Evolutionary conservation across 2,329 filamentous ascomycete genomes (phyloP).

Genomic region (Knufia fluminis): DNA sequence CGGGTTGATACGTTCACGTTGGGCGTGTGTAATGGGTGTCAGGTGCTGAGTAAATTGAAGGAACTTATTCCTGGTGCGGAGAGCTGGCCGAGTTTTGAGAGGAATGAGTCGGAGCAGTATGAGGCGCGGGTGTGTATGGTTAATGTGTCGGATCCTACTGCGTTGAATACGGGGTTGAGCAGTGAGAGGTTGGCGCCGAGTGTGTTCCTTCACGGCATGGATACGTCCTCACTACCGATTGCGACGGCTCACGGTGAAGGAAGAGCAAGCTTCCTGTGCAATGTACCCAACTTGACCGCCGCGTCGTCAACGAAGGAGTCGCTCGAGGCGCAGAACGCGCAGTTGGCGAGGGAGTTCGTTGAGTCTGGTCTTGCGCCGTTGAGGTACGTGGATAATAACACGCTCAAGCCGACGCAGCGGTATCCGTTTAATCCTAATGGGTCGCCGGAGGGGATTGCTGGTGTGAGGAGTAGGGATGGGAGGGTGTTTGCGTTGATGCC

Average conservation of each 20-base stretch:
- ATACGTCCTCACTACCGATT: conserved; percentile 70
- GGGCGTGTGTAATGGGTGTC: conserved; percentile 95
- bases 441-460: conserved; percentile 70
- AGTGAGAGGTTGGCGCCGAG: conserved; percentile 38
- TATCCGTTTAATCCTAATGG: conserved; percentile 92
- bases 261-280: conserved; percentile 55
- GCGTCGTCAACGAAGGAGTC: conserved; percentile 5
- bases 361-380: conserved; percentile 63
- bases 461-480: conserved; percentile 66
- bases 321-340: conserved; percentile 33
- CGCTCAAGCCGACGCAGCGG: conserved; percentile 58
- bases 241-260: conserved; percentile 88
- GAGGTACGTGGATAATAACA: conserved; percentile 76
- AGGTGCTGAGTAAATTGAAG: conserved; percentile 79
- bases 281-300: conserved; percentile 29
- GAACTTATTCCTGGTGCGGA: conserved; percentile 75
- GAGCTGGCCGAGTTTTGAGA: conserved; percentile 76
- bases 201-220: conserved; percentile 89
- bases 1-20: conserved; percentile 83
- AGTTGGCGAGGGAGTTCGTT: conserved; percentile 39
- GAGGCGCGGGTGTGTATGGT: conserved; percentile 84
- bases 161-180: conserved; percentile 12
- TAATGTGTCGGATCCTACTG: conserved; percentile 56
- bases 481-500: conserved; percentile 85
- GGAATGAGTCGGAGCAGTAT: conserved; percentile 80